Base-by-base conservation (phyloP, 306 rosid genomes). In the Trifolium dubium region DNA sequence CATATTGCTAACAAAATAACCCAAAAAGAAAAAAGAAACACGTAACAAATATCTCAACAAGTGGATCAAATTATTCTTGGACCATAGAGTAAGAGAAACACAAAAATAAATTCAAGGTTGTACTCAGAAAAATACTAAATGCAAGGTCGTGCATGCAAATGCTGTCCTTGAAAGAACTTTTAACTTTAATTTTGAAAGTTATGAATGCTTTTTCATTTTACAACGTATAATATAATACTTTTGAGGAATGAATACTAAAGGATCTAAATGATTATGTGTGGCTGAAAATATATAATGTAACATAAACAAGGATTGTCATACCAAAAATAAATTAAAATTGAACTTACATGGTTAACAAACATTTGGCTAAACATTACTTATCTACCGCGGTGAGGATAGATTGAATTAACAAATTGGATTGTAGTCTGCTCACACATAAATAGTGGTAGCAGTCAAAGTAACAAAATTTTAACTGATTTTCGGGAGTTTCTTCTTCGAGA, bases 41-140 rank as follows among this genome's bases (percentile, higher is more conserved):
- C 55, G 31, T 54, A 5, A 19, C 47, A 72, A 73, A 60, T 61
- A 62, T 49, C 69, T 34, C 19, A 13, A 74, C 7, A 9, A 35
- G 17, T 34, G 63, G 29, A 34, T 13, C 41, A 50, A 6, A 51
- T 64, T 62, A 46, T 73, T 49, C 28, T 61, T 55, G 28, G 70
- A 39, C 49, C 28, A 61, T 59, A 23, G 28, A 17, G 47, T 61
- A 6, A 10, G 32, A 46, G 47, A 1, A 61, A 39, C 19, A 46
- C 5, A 49, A 15, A 53, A 54, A 6, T 7, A 1, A 53, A 71
- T 54, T 10, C 10, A 5, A 47, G 5, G 43, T 62, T 5, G 30
- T 35, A 31, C 67, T 2, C 29, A 6, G 4, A 32, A 32, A 31
- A 13, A 6, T 3, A 61, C 15, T 34, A 14, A 32, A 61, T 61